Evolutionary conservation across 352 stramenopile genomes (phyloP).

Genomic region (Pythium brassicae): DNA sequence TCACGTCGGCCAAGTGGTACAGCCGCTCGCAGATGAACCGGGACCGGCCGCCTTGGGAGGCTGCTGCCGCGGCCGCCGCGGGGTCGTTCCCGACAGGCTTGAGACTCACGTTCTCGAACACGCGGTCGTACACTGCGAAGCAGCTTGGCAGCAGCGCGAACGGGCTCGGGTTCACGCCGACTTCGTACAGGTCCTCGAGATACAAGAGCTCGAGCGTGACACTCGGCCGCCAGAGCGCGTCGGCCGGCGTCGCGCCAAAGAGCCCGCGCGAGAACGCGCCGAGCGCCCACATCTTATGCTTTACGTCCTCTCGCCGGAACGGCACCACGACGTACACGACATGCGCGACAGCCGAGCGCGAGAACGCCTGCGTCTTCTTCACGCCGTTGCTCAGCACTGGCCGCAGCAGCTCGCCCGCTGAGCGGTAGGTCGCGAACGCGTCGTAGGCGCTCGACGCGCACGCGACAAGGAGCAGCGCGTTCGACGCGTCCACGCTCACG

Average conservation of each 20-base stretch:
- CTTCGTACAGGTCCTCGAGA: constrained; percentile 68
- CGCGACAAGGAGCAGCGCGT: constrained; percentile 51
- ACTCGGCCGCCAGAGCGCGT: constrained; percentile 37
- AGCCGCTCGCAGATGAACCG: constrained; percentile 58
- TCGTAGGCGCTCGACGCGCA: constrained; percentile 45
- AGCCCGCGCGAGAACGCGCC: constrained; percentile 58
- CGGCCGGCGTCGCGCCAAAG: constrained; percentile 31
- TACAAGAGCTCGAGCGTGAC: constrained; percentile 69
- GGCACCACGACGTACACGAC: constrained; percentile 73
- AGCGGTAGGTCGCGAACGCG: constrained; percentile 61
- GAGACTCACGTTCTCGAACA: constrained; percentile 53
- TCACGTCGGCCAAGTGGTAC: constrained; percentile 43
- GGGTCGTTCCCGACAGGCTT: constrained; percentile 23
- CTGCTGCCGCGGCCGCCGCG: background rate
- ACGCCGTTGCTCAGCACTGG: constrained; percentile 40
- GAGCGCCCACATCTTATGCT: constrained; percentile 69
- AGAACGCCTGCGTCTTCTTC: constrained; percentile 64
- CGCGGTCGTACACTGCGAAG: constrained; percentile 64
- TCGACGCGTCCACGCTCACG: constrained; percentile 45
- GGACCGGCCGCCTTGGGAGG: constrained; percentile 7
- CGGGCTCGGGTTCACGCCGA: constrained; percentile 54
- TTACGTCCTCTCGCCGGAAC: constrained; percentile 56
- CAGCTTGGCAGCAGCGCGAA: constrained; percentile 49
- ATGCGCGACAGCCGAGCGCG: constrained; percentile 50
- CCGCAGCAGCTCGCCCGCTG: constrained; percentile 49